Evolutionary conservation across 768 basidiomycete species (phyloP), one percentile per base, ranked within the genome.

Genomic region (Leucocoprinus leucothites): DNA sequence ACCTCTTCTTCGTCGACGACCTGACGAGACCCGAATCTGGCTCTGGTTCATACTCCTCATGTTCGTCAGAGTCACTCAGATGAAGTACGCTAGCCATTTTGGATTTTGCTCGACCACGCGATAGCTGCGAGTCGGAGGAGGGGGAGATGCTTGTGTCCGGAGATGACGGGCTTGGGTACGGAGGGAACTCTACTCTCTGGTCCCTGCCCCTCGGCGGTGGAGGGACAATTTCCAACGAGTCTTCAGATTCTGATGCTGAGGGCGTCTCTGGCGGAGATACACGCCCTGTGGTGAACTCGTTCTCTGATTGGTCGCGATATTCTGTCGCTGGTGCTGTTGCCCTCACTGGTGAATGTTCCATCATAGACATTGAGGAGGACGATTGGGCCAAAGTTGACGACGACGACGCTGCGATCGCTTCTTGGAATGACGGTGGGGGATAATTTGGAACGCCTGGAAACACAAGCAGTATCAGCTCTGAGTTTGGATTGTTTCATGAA

Each of bases 391-490:
- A 7, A 18, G n/a, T 35, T 7, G 31, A 34, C 26, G 47, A n/a
- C 7, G 14, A 7, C 11, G 14, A 1, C 16, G 6, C 21, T 8
- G 74, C 77, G 35, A 79, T 82, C 3, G 85, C 85, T 67, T 91
- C 89, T 57, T 83, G 82, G 61, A 89, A 88, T 11, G 87, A 82
- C 24, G 89, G 89, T 11, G 89, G 89, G 6, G 85, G 86, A 63
- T 86, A 87, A 64, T 88, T 80, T 24, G 84, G 81, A 74, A 75
- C 67, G 61, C 69, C 67, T 77, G 61, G 63, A 56, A 38, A 45
- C 60, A 35, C 3, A 42, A 49, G 19, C 21, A 60, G 26, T 44
- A 49, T 54, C 46, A 36, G 53, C 45, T 48, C 21, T 42, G 34
- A 58, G 31, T 46, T 46, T 26, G n/a, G 21, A 16, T 6, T 25